These are phyloP conservation scores for Cylindricascospora bacillispora DNA, from an alignment of 1,139 yeast species.

Conservation along the genomic window DNA sequence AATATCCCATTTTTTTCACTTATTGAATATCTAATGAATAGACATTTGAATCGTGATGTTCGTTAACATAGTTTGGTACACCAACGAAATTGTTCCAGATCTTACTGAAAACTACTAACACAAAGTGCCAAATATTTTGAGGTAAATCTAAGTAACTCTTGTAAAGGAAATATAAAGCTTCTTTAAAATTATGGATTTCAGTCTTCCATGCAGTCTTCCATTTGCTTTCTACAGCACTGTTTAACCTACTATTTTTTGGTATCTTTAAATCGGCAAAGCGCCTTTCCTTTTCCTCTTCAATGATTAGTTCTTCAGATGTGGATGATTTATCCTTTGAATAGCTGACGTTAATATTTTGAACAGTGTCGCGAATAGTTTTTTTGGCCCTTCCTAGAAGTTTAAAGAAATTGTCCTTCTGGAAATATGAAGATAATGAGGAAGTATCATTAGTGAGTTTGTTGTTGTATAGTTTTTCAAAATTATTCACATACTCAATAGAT, in stretches of 20 bases:
- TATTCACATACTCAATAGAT: conserved; percentile 61
- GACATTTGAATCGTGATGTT: conserved; percentile 22
- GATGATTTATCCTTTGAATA: conserved; percentile 3
- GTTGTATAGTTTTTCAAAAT: conserved; percentile 49
- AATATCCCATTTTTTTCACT: too few species aligned
- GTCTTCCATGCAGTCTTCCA: conserved; percentile 33
- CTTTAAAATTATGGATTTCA: conserved; percentile 44
- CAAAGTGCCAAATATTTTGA: conserved; percentile 38
- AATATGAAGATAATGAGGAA: conserved; percentile 12
- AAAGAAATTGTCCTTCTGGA: conserved; percentile 23
- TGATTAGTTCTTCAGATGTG: conserved; percentile 10
- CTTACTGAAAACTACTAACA: conserved; percentile 36
- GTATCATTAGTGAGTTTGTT: conserved; percentile 15
- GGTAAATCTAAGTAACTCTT: conserved; percentile 65
- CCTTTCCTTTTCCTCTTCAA: conserved; percentile 5
- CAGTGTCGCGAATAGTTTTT: conserved; percentile 10
- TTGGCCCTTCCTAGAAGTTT: conserved; percentile 17
- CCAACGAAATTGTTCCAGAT: conserved; percentile 76
- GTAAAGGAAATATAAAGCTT: conserved; percentile 56
- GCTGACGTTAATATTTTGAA: conserved; percentile 4
- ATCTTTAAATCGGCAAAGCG: conserved; percentile 16
- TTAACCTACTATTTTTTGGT: conserved; percentile 12
- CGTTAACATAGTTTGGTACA: conserved; percentile 17
- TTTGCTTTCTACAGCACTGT: conserved; percentile 7
- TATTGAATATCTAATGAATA: conserved; percentile 16